These are phyloP conservation scores for Biscogniauxia mediterranea DNA, from an alignment of 2,329 filamentous ascomycete species.

Conservation along the genomic window DNA sequence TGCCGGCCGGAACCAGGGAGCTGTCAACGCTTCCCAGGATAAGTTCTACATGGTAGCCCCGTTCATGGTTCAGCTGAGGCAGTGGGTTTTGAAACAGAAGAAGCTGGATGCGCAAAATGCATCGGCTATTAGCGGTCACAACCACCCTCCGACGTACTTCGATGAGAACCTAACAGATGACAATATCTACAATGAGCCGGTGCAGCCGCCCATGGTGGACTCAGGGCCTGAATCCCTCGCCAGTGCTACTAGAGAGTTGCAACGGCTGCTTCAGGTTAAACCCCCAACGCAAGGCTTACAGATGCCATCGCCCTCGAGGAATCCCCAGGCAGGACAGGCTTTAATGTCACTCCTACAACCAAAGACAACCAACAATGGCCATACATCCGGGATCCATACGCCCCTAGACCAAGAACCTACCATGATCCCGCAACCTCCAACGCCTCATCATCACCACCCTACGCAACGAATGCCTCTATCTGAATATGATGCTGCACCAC, in stretches of 20 bases:
- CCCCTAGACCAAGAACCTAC: constrained; percentile 53
- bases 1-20: constrained; percentile 52
- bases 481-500: constrained; percentile 46
- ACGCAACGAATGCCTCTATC: constrained; percentile 45
- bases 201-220: constrained; percentile 21
- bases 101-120: constrained; percentile 61
- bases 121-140: constrained; percentile 36
- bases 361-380: constrained; percentile 28
- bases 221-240: constrained; percentile 27
- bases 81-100: constrained; percentile 85
- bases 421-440: constrained; percentile 52
- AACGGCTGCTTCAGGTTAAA: constrained; percentile 55
- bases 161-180: constrained; percentile 64
- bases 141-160: constrained; percentile 43
- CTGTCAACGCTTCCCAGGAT: constrained; percentile 60
- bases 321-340: constrained; percentile 48
- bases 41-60: constrained; percentile 99
- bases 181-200: constrained; percentile 47
- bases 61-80: constrained; percentile 80
- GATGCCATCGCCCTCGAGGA: constrained; percentile 18
- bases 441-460: constrained; percentile 57
- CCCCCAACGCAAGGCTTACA: constrained; percentile 51
- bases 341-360: constrained; percentile 54
- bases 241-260: constrained; percentile 42
- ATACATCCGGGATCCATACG: constrained; percentile 34